Conservation (phyloP, 208 protist genomes). For the Trichomonas gallinae region DNA sequence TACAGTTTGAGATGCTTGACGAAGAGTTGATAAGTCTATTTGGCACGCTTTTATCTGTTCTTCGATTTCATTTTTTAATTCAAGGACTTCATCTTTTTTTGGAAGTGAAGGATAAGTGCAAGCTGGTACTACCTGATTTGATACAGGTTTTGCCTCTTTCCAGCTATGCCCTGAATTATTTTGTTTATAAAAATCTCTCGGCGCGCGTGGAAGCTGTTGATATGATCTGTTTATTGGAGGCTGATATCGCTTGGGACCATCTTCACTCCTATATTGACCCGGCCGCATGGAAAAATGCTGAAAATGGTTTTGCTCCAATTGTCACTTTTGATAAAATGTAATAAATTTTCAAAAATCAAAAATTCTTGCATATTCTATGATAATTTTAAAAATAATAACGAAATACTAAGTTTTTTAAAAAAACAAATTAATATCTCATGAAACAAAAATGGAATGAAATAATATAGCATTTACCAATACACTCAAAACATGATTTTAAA, state of each 20-base stretch:
- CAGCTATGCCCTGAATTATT: not conserved
- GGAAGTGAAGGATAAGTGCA: not conserved
- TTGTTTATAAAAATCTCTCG: not conserved
- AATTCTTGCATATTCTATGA: too few relatives aligned
- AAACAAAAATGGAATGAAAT: too few relatives aligned
- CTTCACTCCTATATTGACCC: not conserved
- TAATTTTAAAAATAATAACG: too few relatives aligned
- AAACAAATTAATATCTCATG: too few relatives aligned
- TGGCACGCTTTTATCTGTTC: not conserved
- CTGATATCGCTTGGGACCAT: not conserved
- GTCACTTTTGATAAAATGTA: not conserved
- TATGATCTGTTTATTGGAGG: not conserved
- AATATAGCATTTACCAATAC: too few relatives aligned
- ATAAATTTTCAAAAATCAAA: too few relatives aligned
- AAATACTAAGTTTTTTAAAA: too few relatives aligned
- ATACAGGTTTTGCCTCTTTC: not conserved
- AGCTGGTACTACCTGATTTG: not conserved
- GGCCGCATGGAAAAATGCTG: not conserved
- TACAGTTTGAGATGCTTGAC: not conserved
- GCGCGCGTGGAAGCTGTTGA: not conserved
- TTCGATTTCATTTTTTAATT: not conserved
- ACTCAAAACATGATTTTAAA: too few relatives aligned
- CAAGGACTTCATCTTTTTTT: not conserved
- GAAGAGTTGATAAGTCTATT: not conserved
- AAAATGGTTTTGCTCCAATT: not conserved